Percentiles rank a stretch among this genome's conserved stretches.
phyloP scores from a whole-genome alignment of 1,139 yeast species.

The Geotrichum candidum region DNA sequence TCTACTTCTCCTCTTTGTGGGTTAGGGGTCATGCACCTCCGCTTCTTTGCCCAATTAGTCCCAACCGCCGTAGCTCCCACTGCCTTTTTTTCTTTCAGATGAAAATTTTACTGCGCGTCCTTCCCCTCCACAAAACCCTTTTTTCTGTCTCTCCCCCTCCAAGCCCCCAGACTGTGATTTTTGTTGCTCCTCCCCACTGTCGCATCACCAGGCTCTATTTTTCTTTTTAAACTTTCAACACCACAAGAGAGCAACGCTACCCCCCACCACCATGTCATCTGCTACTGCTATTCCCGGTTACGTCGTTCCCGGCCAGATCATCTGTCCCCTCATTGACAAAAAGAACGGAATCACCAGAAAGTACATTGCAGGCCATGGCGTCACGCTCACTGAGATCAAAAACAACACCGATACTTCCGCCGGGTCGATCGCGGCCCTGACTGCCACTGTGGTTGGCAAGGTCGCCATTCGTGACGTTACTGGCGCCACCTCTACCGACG shows the following conservation, averaged over 20 bases:
- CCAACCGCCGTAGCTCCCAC: background rate
- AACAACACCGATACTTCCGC: slow-evolving; percentile 10
- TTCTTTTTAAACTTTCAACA: background rate
- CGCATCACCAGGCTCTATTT: background rate
- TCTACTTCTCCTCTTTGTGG: background rate
- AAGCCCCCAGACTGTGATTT: background rate
- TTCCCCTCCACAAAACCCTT: background rate
- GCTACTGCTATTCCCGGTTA: slow-evolving; percentile 33
- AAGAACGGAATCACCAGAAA: slow-evolving; percentile 11
- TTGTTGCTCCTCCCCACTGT: background rate
- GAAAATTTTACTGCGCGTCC: background rate
- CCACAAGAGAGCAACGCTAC: background rate
- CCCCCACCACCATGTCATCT: slow-evolving; percentile 14
- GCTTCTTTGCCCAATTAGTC: background rate
- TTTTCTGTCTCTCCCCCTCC: background rate
- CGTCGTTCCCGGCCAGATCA: slow-evolving; percentile 75
- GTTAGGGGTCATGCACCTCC: background rate
- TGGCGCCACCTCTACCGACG: background rate
- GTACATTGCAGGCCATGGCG: slow-evolving; percentile 35
- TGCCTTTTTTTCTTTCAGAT: too few species aligned
- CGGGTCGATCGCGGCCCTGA: slow-evolving; percentile 39
- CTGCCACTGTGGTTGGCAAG: slow-evolving; percentile 62
- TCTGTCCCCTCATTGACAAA: slow-evolving; percentile 42
- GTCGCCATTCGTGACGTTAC: slow-evolving; percentile 30
- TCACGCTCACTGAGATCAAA: slow-evolving; percentile 23